A percentile compares a stretch with the other conserved stretches of the same genome.
Conservation (phyloP, 192 early-diverging fungal species). For the Backusella liffmaniae region DNA sequence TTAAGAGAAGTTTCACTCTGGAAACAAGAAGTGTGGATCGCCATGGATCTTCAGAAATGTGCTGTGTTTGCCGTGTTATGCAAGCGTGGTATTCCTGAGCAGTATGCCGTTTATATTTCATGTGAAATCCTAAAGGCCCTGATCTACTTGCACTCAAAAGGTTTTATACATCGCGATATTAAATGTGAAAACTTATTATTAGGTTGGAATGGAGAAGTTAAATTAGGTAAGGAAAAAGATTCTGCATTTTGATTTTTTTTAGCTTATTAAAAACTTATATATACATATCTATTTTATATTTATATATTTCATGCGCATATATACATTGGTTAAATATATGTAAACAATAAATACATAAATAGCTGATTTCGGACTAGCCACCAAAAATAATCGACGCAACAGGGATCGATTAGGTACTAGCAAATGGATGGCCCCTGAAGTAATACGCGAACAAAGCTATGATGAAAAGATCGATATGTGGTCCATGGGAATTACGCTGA, state of each 20-base stretch:
- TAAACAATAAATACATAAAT: not conserved
- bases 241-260: not conserved
- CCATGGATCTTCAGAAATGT: conserved; percentile 38
- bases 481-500: conserved; percentile 48
- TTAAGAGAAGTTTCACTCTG: conserved; percentile 35
- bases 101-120: conserved; percentile 36
- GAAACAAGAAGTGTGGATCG: conserved; percentile 40
- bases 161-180: conserved; percentile 49
- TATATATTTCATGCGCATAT: not conserved
- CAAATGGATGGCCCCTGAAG: conserved; percentile 54
- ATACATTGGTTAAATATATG: not conserved
- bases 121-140: conserved; percentile 40
- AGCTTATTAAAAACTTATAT: too few relatives aligned
- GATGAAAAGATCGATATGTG: conserved; percentile 50
- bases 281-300: not conserved
- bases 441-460: conserved; percentile 41
- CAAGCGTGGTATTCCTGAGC: conserved; percentile 40
- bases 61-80: conserved; percentile 39
- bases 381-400: conserved; percentile 30
- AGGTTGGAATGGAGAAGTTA: conserved; percentile 40
- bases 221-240: conserved; percentile 33
- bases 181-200: conserved; percentile 46
- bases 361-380: conserved; percentile 43
- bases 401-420: conserved; percentile 36
- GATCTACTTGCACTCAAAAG: conserved; percentile 38